Percentiles rank a stretch among this genome's conserved stretches.
Evolutionary conservation across 371 early-diverging fungal genomes (phyloP).

Genomic region (Blakeslea trispora): DNA sequence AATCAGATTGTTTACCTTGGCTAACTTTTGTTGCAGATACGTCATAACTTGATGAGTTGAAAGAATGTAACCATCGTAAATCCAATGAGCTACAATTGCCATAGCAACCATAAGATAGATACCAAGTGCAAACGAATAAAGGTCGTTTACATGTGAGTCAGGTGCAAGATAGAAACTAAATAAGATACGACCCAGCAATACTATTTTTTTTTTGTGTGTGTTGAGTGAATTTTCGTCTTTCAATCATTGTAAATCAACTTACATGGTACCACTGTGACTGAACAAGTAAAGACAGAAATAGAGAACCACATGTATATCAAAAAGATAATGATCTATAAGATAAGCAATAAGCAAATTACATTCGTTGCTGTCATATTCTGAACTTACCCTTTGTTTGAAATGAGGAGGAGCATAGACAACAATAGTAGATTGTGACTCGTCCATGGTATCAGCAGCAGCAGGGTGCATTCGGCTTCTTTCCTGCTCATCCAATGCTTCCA

Average conservation of each 20-base stretch:
- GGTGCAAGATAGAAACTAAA: conserved; percentile 41
- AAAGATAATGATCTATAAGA: conserved; percentile 33
- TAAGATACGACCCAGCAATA: conserved; percentile 51
- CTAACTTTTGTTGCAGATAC: conserved; percentile 1
- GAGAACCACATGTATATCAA: conserved; percentile 61
- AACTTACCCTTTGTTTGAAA: conserved; percentile 51
- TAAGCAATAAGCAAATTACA: no score
- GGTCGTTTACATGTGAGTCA: conserved; percentile 52
- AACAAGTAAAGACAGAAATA: conserved; percentile 47
- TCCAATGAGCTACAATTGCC: conserved; percentile 24
- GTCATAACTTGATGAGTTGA: conserved; percentile 6
- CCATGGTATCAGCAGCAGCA: conserved; percentile 52
- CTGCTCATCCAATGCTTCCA: conserved; percentile 60
- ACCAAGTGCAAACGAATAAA: conserved; percentile 57
- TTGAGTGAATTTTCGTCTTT: no score
- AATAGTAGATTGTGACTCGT: conserved; percentile 50
- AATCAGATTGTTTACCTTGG: background rate
- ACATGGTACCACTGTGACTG: conserved; percentile 56
- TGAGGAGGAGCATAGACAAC: conserved; percentile 72
- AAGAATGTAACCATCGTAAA: conserved; percentile 19
- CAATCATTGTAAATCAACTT: no score
- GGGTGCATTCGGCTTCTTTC: conserved; percentile 60
- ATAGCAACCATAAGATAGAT: conserved; percentile 40
- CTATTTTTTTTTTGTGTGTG: no score
- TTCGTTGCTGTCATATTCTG: no score